Evolutionary conservation across 2,329 filamentous ascomycete genomes (phyloP), one percentile per base, ranked within the genome.

Genomic region (Elsinoe ampelina): DNA sequence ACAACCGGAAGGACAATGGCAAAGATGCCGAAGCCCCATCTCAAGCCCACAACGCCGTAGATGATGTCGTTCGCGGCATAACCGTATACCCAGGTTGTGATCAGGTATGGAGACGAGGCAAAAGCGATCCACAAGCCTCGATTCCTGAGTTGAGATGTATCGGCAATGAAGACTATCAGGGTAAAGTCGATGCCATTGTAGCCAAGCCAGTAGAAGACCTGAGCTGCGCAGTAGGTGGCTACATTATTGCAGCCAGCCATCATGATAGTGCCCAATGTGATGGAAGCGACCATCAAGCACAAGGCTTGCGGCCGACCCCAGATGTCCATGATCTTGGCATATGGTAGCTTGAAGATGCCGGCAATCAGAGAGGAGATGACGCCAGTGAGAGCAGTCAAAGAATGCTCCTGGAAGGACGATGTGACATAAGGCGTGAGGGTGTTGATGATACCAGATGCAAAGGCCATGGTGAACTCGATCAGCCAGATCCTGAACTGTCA

Each of bases 401-500:
- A 68, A 57, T 71, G 71, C 20, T 54, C 60, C 13, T 59, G 57
- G 54, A 73, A 73, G 0, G 54, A 59, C 13, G 67, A 70, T 3
- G 70, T 70, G 57, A 78, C 74, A 57, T 69, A 73, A 2, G 68
- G 66, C 5, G 67, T 68, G 41, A 73, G 61, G n/a, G 72, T 70
- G 45, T 67, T 64, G 39, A 73, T 72, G 48, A 73, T 70, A 50
- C 68, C 67, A 57, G 74, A 67, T 57, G 75, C 68, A 36, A 78
- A 64, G 30, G 74, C 76, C 35, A 79, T 76, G 63, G 75, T 73
- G 60, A 80, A 77, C 43, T 72, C 71, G 63, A 75, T 73, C 6
- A 79, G 59, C 60, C 73, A 78, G 26, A 79, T 70, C 54, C 73
- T 76, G 51, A 61, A 36, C 19, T n/a, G 12, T 19, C 17, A 20